Evolutionary conservation across 768 basidiomycete genomes (phyloP).

Genomic region (Lyophyllum decastes): DNA sequence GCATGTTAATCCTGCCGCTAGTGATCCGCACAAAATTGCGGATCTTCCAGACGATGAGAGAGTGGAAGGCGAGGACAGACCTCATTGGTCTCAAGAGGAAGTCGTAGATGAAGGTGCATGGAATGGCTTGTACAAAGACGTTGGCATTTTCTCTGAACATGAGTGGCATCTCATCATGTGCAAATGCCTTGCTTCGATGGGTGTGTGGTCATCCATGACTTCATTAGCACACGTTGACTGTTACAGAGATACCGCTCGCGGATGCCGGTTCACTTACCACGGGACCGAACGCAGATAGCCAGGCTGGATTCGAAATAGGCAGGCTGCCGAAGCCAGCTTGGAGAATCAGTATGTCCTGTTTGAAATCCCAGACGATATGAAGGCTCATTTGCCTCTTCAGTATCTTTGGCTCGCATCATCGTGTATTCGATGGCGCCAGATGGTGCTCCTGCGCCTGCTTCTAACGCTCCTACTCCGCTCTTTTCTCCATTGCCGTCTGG

Average conservation of each 20-base stretch:
- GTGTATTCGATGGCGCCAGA: constrained; percentile 87
- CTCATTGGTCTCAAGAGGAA: constrained; percentile 51
- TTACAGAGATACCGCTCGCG: constrained; percentile 67
- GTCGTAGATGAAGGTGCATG: constrained; percentile 44
- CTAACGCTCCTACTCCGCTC: constrained; percentile 69
- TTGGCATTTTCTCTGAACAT: constrained; percentile 84
- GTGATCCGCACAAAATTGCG: constrained; percentile 68
- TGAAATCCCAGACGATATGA: constrained; percentile 12
- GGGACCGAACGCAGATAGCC: constrained; percentile 72
- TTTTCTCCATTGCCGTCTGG: constrained; percentile 73
- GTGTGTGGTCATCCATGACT: constrained; percentile 37
- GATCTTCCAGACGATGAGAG: constrained; percentile 71
- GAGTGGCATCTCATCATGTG: constrained; percentile 89
- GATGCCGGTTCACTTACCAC: constrained; percentile 76
- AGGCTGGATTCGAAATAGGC: constrained; percentile 72
- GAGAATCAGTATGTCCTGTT: constrained; percentile 60
- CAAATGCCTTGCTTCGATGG: constrained; percentile 84
- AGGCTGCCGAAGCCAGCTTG: constrained; percentile 72
- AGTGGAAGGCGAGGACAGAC: constrained; percentile 63
- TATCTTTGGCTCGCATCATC: constrained; percentile 80
- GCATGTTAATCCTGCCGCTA: constrained; percentile 77
- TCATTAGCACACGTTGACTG: constrained; percentile 5
- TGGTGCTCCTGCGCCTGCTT: constrained; percentile 53
- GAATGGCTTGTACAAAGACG: constrained; percentile 80
- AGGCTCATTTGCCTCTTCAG: constrained; percentile 33